A percentile compares a stretch with the other conserved stretches of the same genome.
Evolutionary conservation across 164 flowering plant genomes (phyloP).

Genomic region (Annona squamosa): DNA sequence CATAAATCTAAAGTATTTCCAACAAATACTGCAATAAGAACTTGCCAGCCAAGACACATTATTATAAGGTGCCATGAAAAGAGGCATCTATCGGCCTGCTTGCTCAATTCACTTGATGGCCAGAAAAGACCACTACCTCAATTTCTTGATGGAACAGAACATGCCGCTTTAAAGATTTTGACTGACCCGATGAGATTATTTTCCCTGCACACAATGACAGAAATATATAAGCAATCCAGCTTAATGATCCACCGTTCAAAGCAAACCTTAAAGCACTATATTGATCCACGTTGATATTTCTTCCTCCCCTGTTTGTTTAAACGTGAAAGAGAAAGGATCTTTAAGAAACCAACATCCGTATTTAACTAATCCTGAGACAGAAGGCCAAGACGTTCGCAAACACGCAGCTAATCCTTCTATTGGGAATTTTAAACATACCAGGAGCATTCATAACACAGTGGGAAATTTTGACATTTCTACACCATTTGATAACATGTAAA

Average conservation of each 20-base stretch:
- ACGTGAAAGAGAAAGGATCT: not conserved
- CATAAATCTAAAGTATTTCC: slow-evolving; percentile 1
- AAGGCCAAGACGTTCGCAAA: not conserved
- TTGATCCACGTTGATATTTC: too few species aligned
- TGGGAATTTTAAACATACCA: not conserved
- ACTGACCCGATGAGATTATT: slow-evolving; percentile 42
- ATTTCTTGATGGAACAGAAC: slow-evolving; percentile 25
- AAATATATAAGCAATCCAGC: not conserved
- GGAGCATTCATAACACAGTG: too few species aligned
- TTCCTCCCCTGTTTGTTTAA: not conserved
- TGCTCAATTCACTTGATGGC: slow-evolving; percentile 6
- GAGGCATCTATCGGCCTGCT: not conserved
- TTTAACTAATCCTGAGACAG: too few species aligned
- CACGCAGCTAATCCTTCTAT: not conserved
- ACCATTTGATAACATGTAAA: too few species aligned
- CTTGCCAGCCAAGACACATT: not conserved
- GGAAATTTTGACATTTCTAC: too few species aligned
- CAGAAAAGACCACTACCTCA: slow-evolving; percentile 44
- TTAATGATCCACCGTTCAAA: too few species aligned
- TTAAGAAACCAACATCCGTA: too few species aligned
- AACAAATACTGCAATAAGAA: not conserved
- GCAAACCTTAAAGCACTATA: too few species aligned
- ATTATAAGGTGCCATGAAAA: not conserved
- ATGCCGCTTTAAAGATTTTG: slow-evolving; percentile 46
- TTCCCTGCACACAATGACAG: slow-evolving; percentile 34